These are phyloP conservation scores for Myochromella boudieri DNA, from an alignment of 768 basidiomycete species.

Conservation along the genomic window DNA sequence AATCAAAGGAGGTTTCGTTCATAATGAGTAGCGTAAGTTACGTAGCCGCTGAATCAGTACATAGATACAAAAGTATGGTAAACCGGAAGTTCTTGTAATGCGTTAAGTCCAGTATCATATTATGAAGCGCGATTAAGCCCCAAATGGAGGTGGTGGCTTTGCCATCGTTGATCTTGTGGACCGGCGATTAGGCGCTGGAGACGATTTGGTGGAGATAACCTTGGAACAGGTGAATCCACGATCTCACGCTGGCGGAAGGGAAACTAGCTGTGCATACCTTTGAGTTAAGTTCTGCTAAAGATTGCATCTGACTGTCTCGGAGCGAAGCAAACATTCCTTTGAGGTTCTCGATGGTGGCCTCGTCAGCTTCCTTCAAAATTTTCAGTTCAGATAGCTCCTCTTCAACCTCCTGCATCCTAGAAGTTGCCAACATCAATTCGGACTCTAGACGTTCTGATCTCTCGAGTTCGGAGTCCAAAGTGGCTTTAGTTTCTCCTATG, in stretches of 20 bases:
- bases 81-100: too few relatives aligned
- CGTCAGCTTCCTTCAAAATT: constrained; percentile 32
- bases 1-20: too few relatives aligned
- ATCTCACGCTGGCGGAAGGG: too few relatives aligned
- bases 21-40: too few relatives aligned
- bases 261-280: too few relatives aligned
- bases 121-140: too few relatives aligned
- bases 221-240: constrained; percentile 8
- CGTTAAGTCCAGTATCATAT: too few relatives aligned
- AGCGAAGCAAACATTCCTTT: constrained; percentile 29
- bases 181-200: constrained; percentile 24
- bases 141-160: constrained; percentile 9
- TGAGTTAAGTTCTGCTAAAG: constrained; percentile 32
- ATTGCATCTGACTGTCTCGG: constrained; percentile 31
- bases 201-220: constrained; percentile 28
- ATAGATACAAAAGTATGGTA: too few relatives aligned
- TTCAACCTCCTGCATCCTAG: constrained; percentile 26
- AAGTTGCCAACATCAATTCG: constrained; percentile 18
- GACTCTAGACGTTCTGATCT: constrained; percentile 17
- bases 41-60: too few relatives aligned
- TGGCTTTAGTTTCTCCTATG: constrained; percentile 14
- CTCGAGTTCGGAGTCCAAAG: constrained; percentile 16
- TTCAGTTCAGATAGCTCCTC: constrained; percentile 30
- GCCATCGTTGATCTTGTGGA: constrained; percentile 8
- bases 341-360: constrained; percentile 32